A percentile compares a stretch with the other conserved stretches of the same genome.
These are phyloP conservation scores for Suzukiozyma palmioleophila DNA, from an alignment of 1,139 yeast genomes.

Conservation along the genomic window DNA sequence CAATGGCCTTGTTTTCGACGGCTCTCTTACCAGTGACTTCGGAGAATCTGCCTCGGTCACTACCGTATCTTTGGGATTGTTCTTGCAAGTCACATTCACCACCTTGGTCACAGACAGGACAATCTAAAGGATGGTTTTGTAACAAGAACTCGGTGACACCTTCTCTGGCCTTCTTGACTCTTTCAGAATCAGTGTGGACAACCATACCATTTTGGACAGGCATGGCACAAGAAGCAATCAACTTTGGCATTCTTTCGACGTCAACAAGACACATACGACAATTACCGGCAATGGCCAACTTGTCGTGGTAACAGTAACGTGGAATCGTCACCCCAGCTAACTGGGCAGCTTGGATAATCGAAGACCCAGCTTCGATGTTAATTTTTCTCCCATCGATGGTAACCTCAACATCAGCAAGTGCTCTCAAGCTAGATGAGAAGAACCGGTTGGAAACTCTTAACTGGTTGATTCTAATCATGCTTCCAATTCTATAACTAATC, in stretches of 20 bases:
- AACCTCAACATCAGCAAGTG: conserved; percentile 60
- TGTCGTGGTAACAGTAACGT: conserved; percentile 88
- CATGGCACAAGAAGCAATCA: conserved; percentile 88
- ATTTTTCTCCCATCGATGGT: conserved; percentile 78
- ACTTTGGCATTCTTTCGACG: conserved; percentile 85
- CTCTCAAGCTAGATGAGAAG: conserved; percentile 23
- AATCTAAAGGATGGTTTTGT: conserved; percentile 88
- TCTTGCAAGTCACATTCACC: conserved; percentile 94
- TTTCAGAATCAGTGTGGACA: conserved; percentile 74
- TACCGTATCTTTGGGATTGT: conserved; percentile 78
- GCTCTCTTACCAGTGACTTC: conserved; percentile 87
- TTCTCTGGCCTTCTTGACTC: conserved; percentile 81
- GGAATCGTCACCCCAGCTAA: conserved; percentile 87
- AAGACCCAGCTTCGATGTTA: conserved; percentile 79
- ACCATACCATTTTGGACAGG: conserved; percentile 91
- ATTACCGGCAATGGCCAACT: conserved; percentile 89
- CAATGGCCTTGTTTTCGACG: conserved; percentile 85
- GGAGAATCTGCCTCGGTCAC: conserved; percentile 80
- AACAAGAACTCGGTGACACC: conserved; percentile 87
- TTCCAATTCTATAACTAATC: not conserved
- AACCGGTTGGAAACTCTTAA: conserved; percentile 26
- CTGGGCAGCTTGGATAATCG: conserved; percentile 88
- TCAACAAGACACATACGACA: conserved; percentile 94
- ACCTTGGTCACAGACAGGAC: conserved; percentile 94
- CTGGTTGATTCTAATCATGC: conserved; percentile 20